Evolutionary conservation across 768 basidiomycete genomes (phyloP).

Genomic region (Artomyces pyxidatus): DNA sequence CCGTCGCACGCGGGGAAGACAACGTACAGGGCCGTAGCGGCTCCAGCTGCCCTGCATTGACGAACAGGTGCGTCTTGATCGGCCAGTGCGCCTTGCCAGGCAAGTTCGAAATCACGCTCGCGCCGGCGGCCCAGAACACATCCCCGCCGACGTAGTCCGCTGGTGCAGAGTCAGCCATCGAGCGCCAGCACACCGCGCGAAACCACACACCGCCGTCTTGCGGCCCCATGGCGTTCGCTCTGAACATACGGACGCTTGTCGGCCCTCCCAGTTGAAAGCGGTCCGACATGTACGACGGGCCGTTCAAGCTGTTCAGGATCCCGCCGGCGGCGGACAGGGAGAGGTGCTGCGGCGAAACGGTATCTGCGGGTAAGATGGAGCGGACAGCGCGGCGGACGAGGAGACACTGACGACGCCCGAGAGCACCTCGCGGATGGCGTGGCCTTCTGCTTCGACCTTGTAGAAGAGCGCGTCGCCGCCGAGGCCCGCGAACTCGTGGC

Average conservation of each 20-base stretch:
- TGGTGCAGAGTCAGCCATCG: slow-evolving; percentile 22
- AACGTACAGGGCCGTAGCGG: slow-evolving; percentile 46
- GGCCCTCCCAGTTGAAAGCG: slow-evolving; percentile 93
- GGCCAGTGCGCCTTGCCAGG: slow-evolving; percentile 78
- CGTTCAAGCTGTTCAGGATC: slow-evolving; percentile 52
- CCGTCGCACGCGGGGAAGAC: not conserved
- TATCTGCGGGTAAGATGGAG: not conserved
- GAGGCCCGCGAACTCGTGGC: slow-evolving; percentile 68
- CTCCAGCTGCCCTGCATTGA: slow-evolving; percentile 77
- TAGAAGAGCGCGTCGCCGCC: slow-evolving; percentile 75
- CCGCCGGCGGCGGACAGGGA: slow-evolving; percentile 72
- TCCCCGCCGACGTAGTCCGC: slow-evolving; percentile 86
- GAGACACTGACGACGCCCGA: slow-evolving; percentile 48
- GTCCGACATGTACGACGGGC: slow-evolving; percentile 61
- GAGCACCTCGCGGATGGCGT: slow-evolving; percentile 49
- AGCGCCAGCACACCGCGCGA: not conserved
- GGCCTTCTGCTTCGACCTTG: slow-evolving; percentile 62
- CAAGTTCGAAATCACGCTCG: slow-evolving; percentile 68
- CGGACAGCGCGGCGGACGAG: not conserved
- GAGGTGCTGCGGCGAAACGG: slow-evolving; percentile 42
- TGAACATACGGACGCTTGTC: slow-evolving; percentile 72
- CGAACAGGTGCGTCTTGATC: slow-evolving; percentile 68
- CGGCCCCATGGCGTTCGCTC: slow-evolving; percentile 68
- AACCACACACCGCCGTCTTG: slow-evolving; percentile 54
- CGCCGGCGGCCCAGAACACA: slow-evolving; percentile 68